Evolutionary conservation across 2,329 filamentous ascomycete genomes (phyloP), one percentile per base, ranked within the genome.

Genomic region (Teratosphaeria gauchensis): DNA sequence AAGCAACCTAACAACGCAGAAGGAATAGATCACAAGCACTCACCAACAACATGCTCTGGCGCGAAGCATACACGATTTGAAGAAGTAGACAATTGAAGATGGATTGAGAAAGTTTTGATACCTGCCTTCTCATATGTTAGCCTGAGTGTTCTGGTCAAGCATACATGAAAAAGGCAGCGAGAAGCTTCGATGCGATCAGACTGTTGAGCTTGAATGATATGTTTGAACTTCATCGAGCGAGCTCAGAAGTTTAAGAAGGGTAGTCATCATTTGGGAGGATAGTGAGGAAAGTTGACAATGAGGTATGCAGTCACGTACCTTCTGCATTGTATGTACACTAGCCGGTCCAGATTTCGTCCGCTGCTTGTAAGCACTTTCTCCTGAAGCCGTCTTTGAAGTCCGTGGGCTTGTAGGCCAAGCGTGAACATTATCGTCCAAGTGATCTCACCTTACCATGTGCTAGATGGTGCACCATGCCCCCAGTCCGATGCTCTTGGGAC

Each of bases 141-240:
- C 16, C 16, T 48, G 11, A 42, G 16, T 48, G 19, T 19, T 19
- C 6, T 7, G 42, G n/a, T 8, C 42, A 16, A 19, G n/a, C 6
- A 48, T 48, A 11, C 42, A 48, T 21, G 42, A 16, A 1, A 19
- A 9, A 24, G n/a, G n/a, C 5, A 48, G 16, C n/a, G 42, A 48
- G 2, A 19, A 35, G 30, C 14, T 54, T 21, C 6, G 12, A 42
- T 5, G 16, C 21, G 46, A 72, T 81, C 78, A 81, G 76, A 77
- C 74, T 80, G 77, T 80, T 80, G 78, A 80, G 78, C 78, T 80
- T 80, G 77, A 79, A 71, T 70, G 65, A 64, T 6, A 9, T 48
- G 42, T 65, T 68, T 54, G 63, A 66, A 60, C 65, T 62, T 73
- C 70, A 73, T 71, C 59, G 64, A 63, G 58, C 54, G 30, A 51